Evolutionary conservation across 306 rosid genomes (phyloP).

Genomic region (Benincasa hispida): DNA sequence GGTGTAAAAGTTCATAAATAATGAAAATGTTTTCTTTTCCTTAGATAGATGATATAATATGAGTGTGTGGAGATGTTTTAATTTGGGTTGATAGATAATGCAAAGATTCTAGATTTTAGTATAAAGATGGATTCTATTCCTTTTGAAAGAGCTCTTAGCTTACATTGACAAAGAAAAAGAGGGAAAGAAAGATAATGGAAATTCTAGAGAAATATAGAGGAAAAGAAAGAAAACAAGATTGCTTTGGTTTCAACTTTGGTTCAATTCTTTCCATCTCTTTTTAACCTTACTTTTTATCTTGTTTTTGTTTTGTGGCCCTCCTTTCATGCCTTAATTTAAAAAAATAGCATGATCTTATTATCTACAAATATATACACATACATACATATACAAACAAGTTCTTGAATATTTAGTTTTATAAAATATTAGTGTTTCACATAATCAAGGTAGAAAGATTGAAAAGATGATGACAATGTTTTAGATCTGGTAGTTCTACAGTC

Average conservation of each 20-base stretch:
- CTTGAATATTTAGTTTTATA: background rate
- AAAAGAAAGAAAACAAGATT: background rate
- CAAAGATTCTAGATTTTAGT: conserved; percentile 1
- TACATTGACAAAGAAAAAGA: background rate
- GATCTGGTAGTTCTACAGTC: background rate
- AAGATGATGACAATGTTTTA: background rate
- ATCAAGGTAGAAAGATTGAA: background rate
- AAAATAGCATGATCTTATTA: background rate
- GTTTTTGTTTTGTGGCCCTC: background rate
- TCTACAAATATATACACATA: background rate
- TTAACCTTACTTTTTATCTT: background rate
- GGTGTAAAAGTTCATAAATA: background rate
- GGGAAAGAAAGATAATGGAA: background rate
- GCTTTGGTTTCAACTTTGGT: background rate
- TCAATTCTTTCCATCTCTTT: background rate
- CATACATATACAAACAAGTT: background rate
- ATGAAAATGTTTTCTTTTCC: background rate
- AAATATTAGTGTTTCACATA: background rate
- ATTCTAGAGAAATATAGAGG: background rate
- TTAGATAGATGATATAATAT: background rate
- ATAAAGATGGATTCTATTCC: background rate
- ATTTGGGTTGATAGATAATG: background rate
- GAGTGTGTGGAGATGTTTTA: background rate
- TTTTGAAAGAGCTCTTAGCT: background rate
- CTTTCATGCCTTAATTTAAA: background rate